phyloP scores from a whole-genome alignment of 495 filamentous ascomycete species.

The Clohesyomyces aquaticus region DNA sequence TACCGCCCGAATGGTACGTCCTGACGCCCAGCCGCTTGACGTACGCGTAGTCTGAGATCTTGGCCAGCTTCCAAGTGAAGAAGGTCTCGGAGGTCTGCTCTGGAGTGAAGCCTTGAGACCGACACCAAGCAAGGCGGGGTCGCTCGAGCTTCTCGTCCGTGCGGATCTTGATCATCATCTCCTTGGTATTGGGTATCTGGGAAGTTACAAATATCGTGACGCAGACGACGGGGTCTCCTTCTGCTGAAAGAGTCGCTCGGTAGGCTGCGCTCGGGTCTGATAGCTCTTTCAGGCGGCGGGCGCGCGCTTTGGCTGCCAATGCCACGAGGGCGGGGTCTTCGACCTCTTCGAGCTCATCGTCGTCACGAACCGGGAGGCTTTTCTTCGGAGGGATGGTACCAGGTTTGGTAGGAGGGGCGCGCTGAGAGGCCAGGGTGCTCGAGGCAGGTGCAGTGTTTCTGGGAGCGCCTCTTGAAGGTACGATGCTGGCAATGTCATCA shows the following conservation, averaged over 20 bases:
- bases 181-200: constrained; percentile 61
- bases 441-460: not conserved
- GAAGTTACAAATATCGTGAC: constrained; percentile 75
- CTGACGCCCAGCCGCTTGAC: constrained; percentile 67
- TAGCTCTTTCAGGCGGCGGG: constrained; percentile 10
- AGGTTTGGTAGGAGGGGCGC: constrained; percentile 13
- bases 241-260: constrained; percentile 4
- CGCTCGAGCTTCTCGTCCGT: constrained; percentile 67
- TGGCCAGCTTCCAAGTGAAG: constrained; percentile 76
- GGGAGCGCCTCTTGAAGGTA: too few relatives aligned
- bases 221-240: constrained; percentile 28
- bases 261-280: constrained; percentile 9
- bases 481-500: too few relatives aligned
- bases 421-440: constrained; percentile 1
- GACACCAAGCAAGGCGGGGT: constrained; percentile 69
- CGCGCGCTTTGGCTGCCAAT: constrained; percentile 23
- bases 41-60: constrained; percentile 73
- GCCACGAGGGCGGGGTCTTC: constrained; percentile 23
- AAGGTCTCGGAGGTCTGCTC: constrained; percentile 60
- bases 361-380: not conserved
- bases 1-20: constrained; percentile 49
- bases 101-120: constrained; percentile 57
- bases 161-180: constrained; percentile 69
- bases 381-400: constrained; percentile 13
- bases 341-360: constrained; percentile 29